Evolutionary conservation across 2,329 filamentous ascomycete species (phyloP).

Genomic region (Penicillium sp.): DNA sequence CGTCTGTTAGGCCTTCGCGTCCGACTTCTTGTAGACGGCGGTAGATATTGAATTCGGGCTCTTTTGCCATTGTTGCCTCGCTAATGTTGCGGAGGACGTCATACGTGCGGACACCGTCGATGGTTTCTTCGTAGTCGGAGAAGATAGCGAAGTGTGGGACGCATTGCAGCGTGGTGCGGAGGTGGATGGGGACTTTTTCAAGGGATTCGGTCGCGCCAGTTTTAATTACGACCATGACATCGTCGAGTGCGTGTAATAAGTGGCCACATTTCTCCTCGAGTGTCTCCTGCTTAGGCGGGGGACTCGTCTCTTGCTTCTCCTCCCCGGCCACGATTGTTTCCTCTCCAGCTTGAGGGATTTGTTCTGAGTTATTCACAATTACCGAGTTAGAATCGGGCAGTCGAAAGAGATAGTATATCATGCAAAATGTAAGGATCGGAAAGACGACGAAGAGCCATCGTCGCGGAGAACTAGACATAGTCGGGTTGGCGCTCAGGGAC

Average conservation of each 20-base stretch:
- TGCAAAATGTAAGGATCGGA: slow-evolving; percentile 19
- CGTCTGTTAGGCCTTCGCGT: slow-evolving; percentile 36
- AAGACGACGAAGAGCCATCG: slow-evolving; percentile 26
- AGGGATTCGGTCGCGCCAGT: slow-evolving; percentile 31
- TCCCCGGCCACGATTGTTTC: slow-evolving; percentile 1
- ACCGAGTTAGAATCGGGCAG: slow-evolving; percentile 6
- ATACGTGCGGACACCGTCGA: slow-evolving; percentile 24
- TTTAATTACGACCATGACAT: slow-evolving; percentile 28
- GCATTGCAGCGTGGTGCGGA: slow-evolving; percentile 29
- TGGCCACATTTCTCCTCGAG: slow-evolving; percentile 18
- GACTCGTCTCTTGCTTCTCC: slow-evolving; percentile 5
- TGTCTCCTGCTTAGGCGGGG: neutral
- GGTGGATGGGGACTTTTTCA: slow-evolving; percentile 28
- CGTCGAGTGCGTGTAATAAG: slow-evolving; percentile 21
- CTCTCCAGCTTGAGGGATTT: slow-evolving; percentile 5
- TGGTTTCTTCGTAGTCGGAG: slow-evolving; percentile 31
- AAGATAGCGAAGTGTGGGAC: slow-evolving; percentile 30
- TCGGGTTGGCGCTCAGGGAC: slow-evolving; percentile 1
- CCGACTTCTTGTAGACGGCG: slow-evolving; percentile 45
- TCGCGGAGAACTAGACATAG: slow-evolving; percentile 22
- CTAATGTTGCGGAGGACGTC: slow-evolving; percentile 29
- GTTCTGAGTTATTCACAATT: slow-evolving; percentile 1
- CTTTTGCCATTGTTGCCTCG: slow-evolving; percentile 15
- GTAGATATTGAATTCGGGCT: slow-evolving; percentile 51
- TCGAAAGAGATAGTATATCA: slow-evolving; percentile 20